phyloP scores from a whole-genome alignment of 2,329 filamentous ascomycete genomes.

The Phaeosphaeriaceae sp. region DNA sequence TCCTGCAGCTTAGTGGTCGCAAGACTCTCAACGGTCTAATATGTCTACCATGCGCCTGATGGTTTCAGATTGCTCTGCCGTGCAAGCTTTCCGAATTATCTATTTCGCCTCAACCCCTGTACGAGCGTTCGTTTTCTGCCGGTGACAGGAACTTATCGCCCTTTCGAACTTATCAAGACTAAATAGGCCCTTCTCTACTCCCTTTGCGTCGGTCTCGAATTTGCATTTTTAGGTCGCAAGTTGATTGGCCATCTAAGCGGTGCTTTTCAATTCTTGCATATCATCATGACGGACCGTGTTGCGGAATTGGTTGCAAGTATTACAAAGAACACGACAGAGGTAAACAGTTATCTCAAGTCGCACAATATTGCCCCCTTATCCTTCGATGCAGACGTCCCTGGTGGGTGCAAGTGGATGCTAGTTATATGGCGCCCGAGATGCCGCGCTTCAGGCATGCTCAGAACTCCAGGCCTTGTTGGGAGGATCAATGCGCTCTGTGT shows the following conservation, averaged over 20 bases:
- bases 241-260: too few relatives aligned
- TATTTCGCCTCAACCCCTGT: too few relatives aligned
- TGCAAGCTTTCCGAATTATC: too few relatives aligned
- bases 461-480: conserved; percentile 7
- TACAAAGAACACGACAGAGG: neutral
- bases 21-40: neutral
- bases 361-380: conserved; percentile 6
- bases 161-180: too few relatives aligned
- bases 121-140: too few relatives aligned
- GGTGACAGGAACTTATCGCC: too few relatives aligned
- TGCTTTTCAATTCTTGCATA: too few relatives aligned
- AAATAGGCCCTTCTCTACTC: too few relatives aligned
- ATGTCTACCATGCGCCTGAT: neutral
- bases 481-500: neutral
- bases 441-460: conserved; percentile 5
- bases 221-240: too few relatives aligned
- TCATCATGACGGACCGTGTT: neutral
- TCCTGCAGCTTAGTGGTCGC: neutral
- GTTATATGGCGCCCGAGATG: conserved; percentile 2
- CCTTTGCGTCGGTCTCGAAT: too few relatives aligned
- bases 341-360: conserved; percentile 4
- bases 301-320: conserved; percentile 3
- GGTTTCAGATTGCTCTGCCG: neutral
- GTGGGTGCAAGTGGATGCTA: neutral
- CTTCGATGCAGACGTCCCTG: conserved; percentile 6